Conservation (phyloP, 345 rosid species). For the Salix arbutifolia region DNA sequence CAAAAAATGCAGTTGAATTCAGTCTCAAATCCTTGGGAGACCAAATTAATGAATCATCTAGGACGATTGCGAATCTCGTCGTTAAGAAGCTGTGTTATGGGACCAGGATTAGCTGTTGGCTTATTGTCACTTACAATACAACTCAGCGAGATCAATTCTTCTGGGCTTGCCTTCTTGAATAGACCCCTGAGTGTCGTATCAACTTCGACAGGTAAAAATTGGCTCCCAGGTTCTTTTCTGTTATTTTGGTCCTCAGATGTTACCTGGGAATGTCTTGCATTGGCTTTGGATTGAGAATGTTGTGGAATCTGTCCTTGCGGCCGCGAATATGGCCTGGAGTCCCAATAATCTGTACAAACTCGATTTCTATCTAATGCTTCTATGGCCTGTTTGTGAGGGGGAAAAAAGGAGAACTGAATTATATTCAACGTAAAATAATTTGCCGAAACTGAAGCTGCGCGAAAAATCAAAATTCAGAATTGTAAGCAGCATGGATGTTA, state of each 20-base stretch:
- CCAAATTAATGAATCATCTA: slow-evolving; percentile 30
- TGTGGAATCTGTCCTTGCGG: slow-evolving; percentile 66
- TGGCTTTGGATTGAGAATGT: slow-evolving; percentile 33
- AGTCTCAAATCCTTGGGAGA: slow-evolving; percentile 7
- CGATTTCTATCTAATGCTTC: slow-evolving; percentile 83
- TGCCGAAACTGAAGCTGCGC: neutral
- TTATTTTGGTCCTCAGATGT: slow-evolving; percentile 24
- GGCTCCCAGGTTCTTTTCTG: slow-evolving; percentile 17
- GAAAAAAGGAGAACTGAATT: neutral
- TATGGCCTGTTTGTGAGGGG: slow-evolving; percentile 50
- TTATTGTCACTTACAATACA: slow-evolving; percentile 37
- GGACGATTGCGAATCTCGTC: slow-evolving; percentile 56
- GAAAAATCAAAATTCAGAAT: neutral
- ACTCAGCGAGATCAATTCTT: slow-evolving; percentile 52
- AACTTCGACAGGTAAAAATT: slow-evolving; percentile 30
- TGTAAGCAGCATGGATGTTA: neutral
- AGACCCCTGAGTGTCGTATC: slow-evolving; percentile 44
- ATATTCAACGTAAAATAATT: neutral
- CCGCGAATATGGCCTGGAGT: slow-evolving; percentile 85
- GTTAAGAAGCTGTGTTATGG: slow-evolving; percentile 44
- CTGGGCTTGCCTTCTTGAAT: slow-evolving; percentile 66
- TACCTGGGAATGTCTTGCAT: slow-evolving; percentile 12
- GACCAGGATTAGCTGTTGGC: slow-evolving; percentile 29
- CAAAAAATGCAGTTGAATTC: slow-evolving; percentile 6
- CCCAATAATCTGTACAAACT: slow-evolving; percentile 91